Base-by-base conservation (phyloP, 176 grass and related monocot species). In the Pontederia crassipes region DNA sequence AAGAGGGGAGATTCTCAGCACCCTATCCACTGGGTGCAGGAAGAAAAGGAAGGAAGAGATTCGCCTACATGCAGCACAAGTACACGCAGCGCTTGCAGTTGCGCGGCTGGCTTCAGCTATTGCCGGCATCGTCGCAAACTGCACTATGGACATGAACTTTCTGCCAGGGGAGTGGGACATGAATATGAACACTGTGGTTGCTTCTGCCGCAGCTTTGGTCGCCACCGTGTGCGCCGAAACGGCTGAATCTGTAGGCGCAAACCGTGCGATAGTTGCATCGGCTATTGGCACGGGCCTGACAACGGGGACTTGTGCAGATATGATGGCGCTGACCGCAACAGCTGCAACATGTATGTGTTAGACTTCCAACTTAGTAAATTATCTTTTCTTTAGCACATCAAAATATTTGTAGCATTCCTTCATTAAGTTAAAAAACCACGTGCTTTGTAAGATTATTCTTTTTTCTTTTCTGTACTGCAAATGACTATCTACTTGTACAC, bases 71-170 rank as follows among this genome's bases (percentile, higher is more conserved):
- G 66, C 72, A 3, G 75, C 64, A 45, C 82, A 81, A 75, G 74
- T 82, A 35, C 74, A 89, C 62, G 81, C 78, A 54, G 51, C 82
- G 45, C 76, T 89, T 57, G 75, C 82, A 59, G 82, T 79, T 15
- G 77, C 81, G 48, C 75, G 77, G 66, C 72, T 89, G 8, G 75
- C 81, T 51, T 76, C 78, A 54, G 67, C 68, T 17, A 62, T 85
- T 75, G 67, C 72, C 48, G 71, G 68, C 13, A 61, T 76, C 17
- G 27, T 78, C 9, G 58, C 77, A 26, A 89, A 79, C 55, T 67
- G 24, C 20, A 49, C 71, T 3, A 59, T 72, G 48, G 18, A 47
- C 35, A 52, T 75, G 62, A 69, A 27, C 52, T 45, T 8, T 32
- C 54, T 15, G 14, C 54, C 58, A 49, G 65, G 77, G 51, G 57